Conservation (phyloP, 345 rosid species). For the Gossypium australe region DNA sequence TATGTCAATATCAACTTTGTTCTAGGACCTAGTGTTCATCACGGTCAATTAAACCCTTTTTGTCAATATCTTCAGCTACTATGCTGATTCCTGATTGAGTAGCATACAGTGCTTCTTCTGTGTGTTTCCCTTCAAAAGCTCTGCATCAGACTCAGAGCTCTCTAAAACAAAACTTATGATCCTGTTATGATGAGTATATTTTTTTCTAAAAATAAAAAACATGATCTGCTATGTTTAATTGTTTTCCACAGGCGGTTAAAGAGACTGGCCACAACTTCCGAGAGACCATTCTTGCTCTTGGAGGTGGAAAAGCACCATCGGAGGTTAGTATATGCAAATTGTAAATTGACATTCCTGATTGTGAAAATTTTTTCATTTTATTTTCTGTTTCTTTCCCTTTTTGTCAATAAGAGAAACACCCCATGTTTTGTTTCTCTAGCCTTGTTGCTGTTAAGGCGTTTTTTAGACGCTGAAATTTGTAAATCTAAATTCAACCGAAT, state of each 20-base stretch:
- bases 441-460: background rate
- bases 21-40: background rate
- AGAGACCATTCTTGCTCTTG: slow-evolving; percentile 84
- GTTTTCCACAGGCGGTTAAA: slow-evolving; percentile 62
- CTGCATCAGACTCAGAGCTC: background rate
- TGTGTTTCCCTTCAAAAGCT: background rate
- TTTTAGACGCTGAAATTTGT: background rate
- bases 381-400: background rate
- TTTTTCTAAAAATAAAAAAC: background rate
- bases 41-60: background rate
- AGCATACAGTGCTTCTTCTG: no score
- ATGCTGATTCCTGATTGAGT: no score
- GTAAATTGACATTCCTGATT: background rate
- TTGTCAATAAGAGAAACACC: background rate
- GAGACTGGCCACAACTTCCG: slow-evolving; percentile 73
- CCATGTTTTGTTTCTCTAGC: background rate
- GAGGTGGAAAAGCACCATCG: slow-evolving; percentile 85
- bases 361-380: background rate
- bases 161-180: background rate
- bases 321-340: slow-evolving; percentile 38
- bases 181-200: background rate
- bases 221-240: slow-evolving; percentile 1
- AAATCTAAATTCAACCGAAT: background rate
- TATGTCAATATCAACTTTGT: background rate
- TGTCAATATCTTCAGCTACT: no score